Base-by-base conservation (phyloP, 106 monocot genomes). In the Chionographis japonica region DNA sequence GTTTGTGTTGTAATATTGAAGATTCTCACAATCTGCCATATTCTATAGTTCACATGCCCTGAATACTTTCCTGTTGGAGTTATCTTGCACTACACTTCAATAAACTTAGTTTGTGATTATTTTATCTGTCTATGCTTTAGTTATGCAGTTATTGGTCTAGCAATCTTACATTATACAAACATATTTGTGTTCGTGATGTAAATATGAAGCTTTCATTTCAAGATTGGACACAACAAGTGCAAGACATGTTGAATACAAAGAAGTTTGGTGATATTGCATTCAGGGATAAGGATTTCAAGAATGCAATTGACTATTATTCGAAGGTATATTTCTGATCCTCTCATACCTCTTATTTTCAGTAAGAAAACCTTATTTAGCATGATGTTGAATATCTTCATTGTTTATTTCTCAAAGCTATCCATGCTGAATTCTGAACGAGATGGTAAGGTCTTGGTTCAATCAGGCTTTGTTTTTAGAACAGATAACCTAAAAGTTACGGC, bases 151-250 rank as follows among this genome's bases (percentile, higher is more conserved):
- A 35, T 20, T 37, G 20, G 7, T 41, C 54, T 43, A 54, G 12
- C 35, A 62, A 37, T 69, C 63, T 64, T 64, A 63, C 12, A 43
- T 3, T 56, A 46, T 71, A 15, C 12, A 46, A 27, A 65, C 61
- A 9, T 72, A 60, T 60, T 8, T 64, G 54, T 19, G 50, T 17
- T 43, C 52, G 15, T 70, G 14, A 56, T 72, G 17, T 50, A 9
- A 40, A 27, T 58, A 4, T 77, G 51, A 79, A 93, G 93, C 77
- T 93, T 42, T 93, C 93, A 51, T 93, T 93, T 81, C 93, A 93
- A 84, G 93, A 93, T 72, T 93, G 93, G 93, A 93, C 93, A 17
- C 93, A 93, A 64, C 93, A 93, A 81, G 93, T 93, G 75, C 93
- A 93, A 75, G 93, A 93, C 71, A 86, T 93, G 86, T 54, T 93